Conservation (phyloP, 108 stramenopile genomes). For the Pseudonitzschia multistriata region DNA sequence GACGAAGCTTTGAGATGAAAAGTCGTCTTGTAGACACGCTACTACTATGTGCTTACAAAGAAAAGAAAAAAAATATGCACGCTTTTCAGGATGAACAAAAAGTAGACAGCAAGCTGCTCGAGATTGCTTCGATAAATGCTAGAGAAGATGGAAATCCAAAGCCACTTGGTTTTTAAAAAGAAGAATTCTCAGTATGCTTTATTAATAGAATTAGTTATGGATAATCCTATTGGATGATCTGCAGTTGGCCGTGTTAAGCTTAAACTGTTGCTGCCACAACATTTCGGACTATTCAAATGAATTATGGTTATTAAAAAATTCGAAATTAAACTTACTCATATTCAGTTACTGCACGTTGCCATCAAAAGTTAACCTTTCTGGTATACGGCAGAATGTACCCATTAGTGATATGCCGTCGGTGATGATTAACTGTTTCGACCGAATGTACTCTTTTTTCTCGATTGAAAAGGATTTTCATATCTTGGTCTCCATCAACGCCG, state of each 20-base stretch:
- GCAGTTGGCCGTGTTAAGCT: no score
- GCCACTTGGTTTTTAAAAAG: neutral
- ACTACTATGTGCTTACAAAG: neutral
- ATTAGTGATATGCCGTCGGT: neutral
- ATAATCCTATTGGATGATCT: no score
- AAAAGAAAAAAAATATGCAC: neutral
- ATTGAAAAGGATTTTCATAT: neutral
- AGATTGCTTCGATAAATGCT: neutral
- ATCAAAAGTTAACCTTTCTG: neutral
- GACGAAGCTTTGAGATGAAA: slow-evolving; percentile 21
- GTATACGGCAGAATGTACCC: neutral
- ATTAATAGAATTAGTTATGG: no score
- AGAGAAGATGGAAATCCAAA: neutral
- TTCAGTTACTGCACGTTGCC: neutral
- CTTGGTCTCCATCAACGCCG: neutral
- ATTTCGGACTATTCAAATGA: no score
- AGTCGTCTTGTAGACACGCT: neutral
- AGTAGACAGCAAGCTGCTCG: neutral
- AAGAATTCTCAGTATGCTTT: no score
- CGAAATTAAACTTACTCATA: no score
- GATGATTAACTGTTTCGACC: neutral
- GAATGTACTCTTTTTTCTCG: neutral
- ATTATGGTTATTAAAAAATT: no score
- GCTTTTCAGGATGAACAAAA: no score
- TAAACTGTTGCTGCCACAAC: no score